Conservation (phyloP, 2,329 filamentous ascomycete genomes). For the Colletotrichum salicis region DNA sequence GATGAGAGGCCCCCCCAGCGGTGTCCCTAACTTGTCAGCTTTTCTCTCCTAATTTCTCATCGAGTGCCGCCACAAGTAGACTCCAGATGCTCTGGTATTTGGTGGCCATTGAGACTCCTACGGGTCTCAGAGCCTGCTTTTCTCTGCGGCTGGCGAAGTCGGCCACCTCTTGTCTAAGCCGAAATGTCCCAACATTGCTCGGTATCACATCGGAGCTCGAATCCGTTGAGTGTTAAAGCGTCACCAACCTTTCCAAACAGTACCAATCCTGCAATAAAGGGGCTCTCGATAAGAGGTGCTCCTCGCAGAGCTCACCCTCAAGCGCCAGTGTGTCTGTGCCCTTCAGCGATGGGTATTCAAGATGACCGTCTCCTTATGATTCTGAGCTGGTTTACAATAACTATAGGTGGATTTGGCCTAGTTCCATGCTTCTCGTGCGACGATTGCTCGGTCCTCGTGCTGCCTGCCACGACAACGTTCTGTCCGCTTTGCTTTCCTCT, state of each 20-base stretch:
- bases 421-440: background rate
- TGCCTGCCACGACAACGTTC: background rate
- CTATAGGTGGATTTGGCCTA: background rate
- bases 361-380: background rate
- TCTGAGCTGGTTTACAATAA: too few relatives aligned
- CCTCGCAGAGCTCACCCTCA: background rate
- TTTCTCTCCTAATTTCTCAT: background rate
- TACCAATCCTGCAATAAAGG: background rate
- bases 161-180: background rate
- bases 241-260: background rate
- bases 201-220: background rate
- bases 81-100: background rate
- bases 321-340: too few relatives aligned
- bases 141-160: background rate
- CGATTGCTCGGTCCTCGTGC: background rate
- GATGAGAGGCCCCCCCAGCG: background rate
- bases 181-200: background rate
- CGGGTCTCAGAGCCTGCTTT: background rate
- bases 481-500: background rate
- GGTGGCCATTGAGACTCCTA: background rate
- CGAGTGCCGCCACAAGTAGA: background rate
- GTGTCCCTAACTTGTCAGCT: background rate
- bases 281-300: background rate
- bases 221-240: background rate
- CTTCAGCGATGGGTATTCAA: background rate